These are phyloP conservation scores for Saccharomyces mikatae DNA, from an alignment of 805 yeast genomes.

Conservation along the genomic window DNA sequence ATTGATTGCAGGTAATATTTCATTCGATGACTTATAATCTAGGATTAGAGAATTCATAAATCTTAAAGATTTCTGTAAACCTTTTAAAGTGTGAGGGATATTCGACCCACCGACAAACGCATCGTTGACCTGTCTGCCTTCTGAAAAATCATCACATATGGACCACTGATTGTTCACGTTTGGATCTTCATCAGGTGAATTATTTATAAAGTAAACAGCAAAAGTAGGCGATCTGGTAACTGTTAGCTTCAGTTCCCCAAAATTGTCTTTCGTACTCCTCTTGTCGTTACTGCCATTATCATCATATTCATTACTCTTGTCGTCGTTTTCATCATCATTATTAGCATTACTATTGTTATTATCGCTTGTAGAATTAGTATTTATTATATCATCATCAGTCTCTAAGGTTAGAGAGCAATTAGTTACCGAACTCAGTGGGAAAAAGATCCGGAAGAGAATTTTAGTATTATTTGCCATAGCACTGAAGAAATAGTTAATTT, in stretches of 20 bases:
- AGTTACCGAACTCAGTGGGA: slow-evolving; percentile 52
- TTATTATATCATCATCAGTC: slow-evolving; percentile 26
- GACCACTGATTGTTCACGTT: slow-evolving; percentile 32
- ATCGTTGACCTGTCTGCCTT: slow-evolving; percentile 69
- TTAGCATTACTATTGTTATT: slow-evolving; percentile 2
- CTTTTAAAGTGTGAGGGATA: slow-evolving; percentile 63
- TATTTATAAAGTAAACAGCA: slow-evolving; percentile 62
- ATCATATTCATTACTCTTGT: slow-evolving; percentile 5
- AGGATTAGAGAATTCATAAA: slow-evolving; percentile 47
- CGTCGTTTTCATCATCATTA: slow-evolving; percentile 14
- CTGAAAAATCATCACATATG: slow-evolving; percentile 76
- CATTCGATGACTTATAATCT: slow-evolving; percentile 35
- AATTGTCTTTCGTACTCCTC: slow-evolving; percentile 10
- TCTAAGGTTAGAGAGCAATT: slow-evolving; percentile 50
- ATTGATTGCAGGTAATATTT: slow-evolving; percentile 17
- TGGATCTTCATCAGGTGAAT: slow-evolving; percentile 40
- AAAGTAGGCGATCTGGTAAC: slow-evolving; percentile 62
- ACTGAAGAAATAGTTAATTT: slow-evolving; percentile 70
- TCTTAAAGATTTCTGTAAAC: slow-evolving; percentile 42
- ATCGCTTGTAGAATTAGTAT: neutral
- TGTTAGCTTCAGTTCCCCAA: slow-evolving; percentile 42
- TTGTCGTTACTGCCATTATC: slow-evolving; percentile 15
- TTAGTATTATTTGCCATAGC: slow-evolving; percentile 62
- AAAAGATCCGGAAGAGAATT: slow-evolving; percentile 65
- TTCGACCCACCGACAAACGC: slow-evolving; percentile 57